These are phyloP conservation scores for Solanum aculeatissimum DNA, from an alignment of 305 asterid species.

Conservation along the genomic window DNA sequence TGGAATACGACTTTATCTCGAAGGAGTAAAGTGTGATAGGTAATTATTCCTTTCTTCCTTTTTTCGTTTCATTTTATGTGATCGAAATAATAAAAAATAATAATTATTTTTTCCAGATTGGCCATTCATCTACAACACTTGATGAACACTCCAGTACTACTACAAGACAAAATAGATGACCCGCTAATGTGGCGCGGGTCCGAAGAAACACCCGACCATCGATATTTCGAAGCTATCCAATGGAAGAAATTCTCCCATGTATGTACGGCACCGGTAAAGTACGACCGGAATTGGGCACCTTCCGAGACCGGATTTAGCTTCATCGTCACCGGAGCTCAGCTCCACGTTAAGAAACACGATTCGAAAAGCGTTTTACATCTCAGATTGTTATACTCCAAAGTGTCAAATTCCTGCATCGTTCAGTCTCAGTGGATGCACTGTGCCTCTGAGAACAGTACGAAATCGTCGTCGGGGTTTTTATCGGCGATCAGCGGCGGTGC, in stretches of 20 bases:
- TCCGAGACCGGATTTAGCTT: slow-evolving; percentile 17
- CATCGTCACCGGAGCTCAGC: slow-evolving; percentile 89
- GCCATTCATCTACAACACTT: slow-evolving; percentile 77
- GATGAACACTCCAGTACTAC: slow-evolving; percentile 41
- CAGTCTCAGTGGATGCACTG: slow-evolving; percentile 71
- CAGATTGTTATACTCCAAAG: slow-evolving; percentile 37
- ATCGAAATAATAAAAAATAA: neutral
- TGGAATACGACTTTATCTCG: slow-evolving; percentile 80
- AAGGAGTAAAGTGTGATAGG: slow-evolving; percentile 77
- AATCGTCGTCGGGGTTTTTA: slow-evolving; percentile 30
- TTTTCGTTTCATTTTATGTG: neutral
- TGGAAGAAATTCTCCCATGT: slow-evolving; percentile 76
- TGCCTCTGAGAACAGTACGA: slow-evolving; percentile 28
- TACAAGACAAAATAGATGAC: slow-evolving; percentile 31
- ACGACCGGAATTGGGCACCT: slow-evolving; percentile 45
- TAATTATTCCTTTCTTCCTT: neutral
- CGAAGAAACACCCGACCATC: slow-evolving; percentile 32
- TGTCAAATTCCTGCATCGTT: slow-evolving; percentile 28
- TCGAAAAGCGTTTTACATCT: slow-evolving; percentile 50
- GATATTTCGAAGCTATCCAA: slow-evolving; percentile 51
- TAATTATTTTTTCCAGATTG: slow-evolving; percentile 25
- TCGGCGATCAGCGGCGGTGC: slow-evolving; percentile 47
- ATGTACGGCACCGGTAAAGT: slow-evolving; percentile 64
- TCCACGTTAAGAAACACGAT: slow-evolving; percentile 36
- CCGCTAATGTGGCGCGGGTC: slow-evolving; percentile 44